These are phyloP conservation scores for Schizonepeta tenuifolia DNA, from an alignment of 257 asterid genomes.

Conservation along the genomic window DNA sequence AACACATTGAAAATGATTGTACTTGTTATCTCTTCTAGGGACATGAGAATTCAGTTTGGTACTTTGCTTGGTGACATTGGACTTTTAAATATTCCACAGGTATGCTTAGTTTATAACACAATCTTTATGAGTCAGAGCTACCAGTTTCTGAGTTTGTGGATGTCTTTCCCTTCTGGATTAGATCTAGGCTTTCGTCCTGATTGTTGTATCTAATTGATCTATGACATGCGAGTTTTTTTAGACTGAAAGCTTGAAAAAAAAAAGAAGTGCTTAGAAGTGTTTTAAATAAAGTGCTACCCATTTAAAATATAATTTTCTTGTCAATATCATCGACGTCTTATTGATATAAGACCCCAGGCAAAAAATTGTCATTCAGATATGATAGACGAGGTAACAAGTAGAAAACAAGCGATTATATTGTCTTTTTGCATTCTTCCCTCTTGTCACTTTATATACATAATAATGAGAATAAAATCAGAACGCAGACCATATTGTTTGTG, in stretches of 20 bases:
- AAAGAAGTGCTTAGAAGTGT: too few species aligned
- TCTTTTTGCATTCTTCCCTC: too few species aligned
- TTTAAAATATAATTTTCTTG: slow-evolving; percentile 11
- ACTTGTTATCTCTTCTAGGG: slow-evolving; percentile 59
- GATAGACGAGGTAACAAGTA: slow-evolving; percentile 2
- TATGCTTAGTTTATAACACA: slow-evolving; percentile 37
- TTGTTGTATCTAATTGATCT: neutral
- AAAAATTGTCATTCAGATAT: slow-evolving; percentile 1
- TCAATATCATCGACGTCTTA: neutral
- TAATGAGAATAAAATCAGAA: slow-evolving; percentile 3
- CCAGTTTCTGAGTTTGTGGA: slow-evolving; percentile 18
- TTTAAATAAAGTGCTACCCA: neutral
- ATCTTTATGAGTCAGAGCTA: slow-evolving; percentile 16
- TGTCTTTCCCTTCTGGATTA: slow-evolving; percentile 16
- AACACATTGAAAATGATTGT: slow-evolving; percentile 7
- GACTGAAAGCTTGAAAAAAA: neutral
- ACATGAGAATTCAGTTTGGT: slow-evolving; percentile 95
- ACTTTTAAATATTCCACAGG: slow-evolving; percentile 81
- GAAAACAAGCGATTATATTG: slow-evolving; percentile 18
- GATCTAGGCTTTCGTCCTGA: neutral
- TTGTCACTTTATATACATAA: slow-evolving; percentile 3
- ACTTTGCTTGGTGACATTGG: slow-evolving; percentile 91
- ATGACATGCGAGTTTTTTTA: neutral
- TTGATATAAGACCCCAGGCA: neutral
- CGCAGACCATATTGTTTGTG: neutral